These are phyloP conservation scores for Trichosporon sp. DNA, from an alignment of 1,284 basidiomycete species.

Conservation along the genomic window DNA sequence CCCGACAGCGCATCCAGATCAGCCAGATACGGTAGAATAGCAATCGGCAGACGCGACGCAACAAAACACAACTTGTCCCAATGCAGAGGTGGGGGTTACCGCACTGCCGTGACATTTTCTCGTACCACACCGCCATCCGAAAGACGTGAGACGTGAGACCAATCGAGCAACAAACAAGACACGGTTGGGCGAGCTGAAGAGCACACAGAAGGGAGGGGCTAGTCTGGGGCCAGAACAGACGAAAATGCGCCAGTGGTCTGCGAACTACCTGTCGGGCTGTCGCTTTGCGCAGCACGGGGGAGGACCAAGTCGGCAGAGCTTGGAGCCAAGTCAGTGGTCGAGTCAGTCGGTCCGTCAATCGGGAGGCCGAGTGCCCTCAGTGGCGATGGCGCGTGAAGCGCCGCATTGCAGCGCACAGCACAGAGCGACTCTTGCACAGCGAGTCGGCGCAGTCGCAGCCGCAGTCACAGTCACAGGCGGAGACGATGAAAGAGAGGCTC, in stretches of 20 bases:
- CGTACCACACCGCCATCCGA: neutral
- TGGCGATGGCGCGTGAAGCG: neutral
- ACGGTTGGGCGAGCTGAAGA: neutral
- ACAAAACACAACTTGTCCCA: too few species aligned
- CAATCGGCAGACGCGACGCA: neutral
- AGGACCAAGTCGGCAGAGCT: neutral
- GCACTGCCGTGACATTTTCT: neutral
- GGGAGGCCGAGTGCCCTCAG: neutral
- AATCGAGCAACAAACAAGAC: neutral
- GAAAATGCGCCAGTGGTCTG: neutral
- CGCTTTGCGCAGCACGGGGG: neutral
- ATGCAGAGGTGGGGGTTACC: too few species aligned
- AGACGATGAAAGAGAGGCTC: neutral
- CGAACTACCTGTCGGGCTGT: neutral
- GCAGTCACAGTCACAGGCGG: neutral
- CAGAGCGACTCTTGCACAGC: neutral
- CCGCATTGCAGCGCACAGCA: neutral
- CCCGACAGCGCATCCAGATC: neutral
- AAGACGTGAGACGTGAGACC: too few species aligned
- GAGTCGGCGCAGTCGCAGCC: neutral
- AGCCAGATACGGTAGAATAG: neutral
- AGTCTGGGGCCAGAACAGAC: neutral
- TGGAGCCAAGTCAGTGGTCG: neutral
- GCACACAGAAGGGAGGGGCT: neutral
- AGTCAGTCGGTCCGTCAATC: neutral